Evolutionary conservation across 2,329 filamentous ascomycete species (phyloP).

Genomic region (Aspergillus phoenicis): DNA sequence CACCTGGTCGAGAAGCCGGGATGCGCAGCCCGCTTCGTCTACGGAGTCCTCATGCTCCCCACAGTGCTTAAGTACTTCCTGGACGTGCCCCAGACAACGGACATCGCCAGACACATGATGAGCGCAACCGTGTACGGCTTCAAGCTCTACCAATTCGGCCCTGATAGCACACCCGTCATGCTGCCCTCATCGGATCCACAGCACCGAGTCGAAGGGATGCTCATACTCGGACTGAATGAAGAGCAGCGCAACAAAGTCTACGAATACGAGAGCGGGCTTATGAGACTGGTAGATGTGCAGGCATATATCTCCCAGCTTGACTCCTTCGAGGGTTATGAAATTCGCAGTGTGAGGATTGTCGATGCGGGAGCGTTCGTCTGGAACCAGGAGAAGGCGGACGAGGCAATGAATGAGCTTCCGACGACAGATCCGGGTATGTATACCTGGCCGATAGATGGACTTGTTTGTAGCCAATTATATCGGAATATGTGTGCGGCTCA

Average conservation of each 20-base stretch:
- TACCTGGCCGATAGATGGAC: constrained; percentile 22
- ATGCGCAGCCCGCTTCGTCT: constrained; percentile 31
- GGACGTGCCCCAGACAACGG: constrained; percentile 18
- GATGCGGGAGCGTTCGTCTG: constrained; percentile 33
- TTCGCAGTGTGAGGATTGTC: constrained; percentile 19
- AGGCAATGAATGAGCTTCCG: background rate
- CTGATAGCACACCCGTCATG: constrained; percentile 27
- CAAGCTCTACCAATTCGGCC: constrained; percentile 26
- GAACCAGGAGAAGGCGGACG: constrained; percentile 7
- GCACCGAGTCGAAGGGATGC: constrained; percentile 29
- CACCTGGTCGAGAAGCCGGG: constrained; percentile 20
- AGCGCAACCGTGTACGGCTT: constrained; percentile 30
- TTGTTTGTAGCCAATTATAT: constrained; percentile 22
- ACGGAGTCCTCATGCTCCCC: constrained; percentile 35
- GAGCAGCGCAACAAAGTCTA: constrained; percentile 29
- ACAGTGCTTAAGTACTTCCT: constrained; percentile 33
- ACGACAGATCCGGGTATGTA: constrained; percentile 11
- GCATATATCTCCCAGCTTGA: constrained; percentile 27
- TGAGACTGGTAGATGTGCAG: constrained; percentile 21
- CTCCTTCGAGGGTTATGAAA: constrained; percentile 1
- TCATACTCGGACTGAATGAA: constrained; percentile 30
- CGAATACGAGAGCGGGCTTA: constrained; percentile 27
- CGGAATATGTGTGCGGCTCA: constrained; percentile 19
- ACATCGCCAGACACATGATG: constrained; percentile 30
- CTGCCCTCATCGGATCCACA: constrained; percentile 20